A percentile compares a stretch with the other conserved stretches of the same genome.
Conservation (phyloP, 495 filamentous ascomycete genomes). For the Acidomyces sp. region DNA sequence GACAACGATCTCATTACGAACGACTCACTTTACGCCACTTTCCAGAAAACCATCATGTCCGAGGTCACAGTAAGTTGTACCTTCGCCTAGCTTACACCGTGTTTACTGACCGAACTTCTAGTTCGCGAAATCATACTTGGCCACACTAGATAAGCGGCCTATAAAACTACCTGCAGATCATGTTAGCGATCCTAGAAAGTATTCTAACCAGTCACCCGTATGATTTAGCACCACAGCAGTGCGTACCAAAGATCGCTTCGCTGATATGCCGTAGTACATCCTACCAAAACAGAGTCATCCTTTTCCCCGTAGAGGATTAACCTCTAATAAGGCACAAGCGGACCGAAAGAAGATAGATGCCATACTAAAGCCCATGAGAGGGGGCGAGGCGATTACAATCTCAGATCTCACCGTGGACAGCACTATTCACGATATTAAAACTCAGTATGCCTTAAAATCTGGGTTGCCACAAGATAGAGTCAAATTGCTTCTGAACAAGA, state of each 20-base stretch:
- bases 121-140: slow-evolving; percentile 74
- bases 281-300: slow-evolving; percentile 37
- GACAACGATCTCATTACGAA: too few relatives aligned
- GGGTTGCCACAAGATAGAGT: slow-evolving; percentile 50
- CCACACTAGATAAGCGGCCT: slow-evolving; percentile 60
- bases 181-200: slow-evolving; percentile 65
- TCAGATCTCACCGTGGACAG: slow-evolving; percentile 48
- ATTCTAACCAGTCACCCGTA: slow-evolving; percentile 59
- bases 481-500: slow-evolving; percentile 69
- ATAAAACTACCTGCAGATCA: slow-evolving; percentile 69
- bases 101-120: slow-evolving; percentile 16
- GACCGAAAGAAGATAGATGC: slow-evolving; percentile 17
- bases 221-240: slow-evolving; percentile 24
- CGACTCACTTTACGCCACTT: slow-evolving; percentile 16
- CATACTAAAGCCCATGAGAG: slow-evolving; percentile 53
- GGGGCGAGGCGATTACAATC: slow-evolving; percentile 51
- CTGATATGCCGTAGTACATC: slow-evolving; percentile 31
- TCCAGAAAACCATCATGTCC: slow-evolving; percentile 14
- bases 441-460: slow-evolving; percentile 38
- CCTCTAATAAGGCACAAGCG: slow-evolving; percentile 31
- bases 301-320: slow-evolving; percentile 33
- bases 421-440: slow-evolving; percentile 61
- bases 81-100: background rate
- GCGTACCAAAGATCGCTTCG: background rate
- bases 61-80: slow-evolving; percentile 6